Conservation (phyloP, 306 rosid species). For the Gillenia trifoliata region DNA sequence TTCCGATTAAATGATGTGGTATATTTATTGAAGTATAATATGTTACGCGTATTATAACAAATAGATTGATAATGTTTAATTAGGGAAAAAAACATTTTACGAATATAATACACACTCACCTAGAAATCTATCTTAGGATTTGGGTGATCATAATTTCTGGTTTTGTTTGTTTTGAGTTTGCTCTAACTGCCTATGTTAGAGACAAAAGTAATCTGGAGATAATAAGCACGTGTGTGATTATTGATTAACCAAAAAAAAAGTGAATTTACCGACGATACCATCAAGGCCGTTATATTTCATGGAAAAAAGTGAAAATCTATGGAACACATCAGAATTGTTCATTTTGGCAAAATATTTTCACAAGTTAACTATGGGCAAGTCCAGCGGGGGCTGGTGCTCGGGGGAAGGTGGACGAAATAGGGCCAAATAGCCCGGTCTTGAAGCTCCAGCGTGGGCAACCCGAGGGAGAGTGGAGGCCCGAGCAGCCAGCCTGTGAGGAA, state of each 20-base stretch:
- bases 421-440: too few relatives aligned
- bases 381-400: too few relatives aligned
- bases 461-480: too few relatives aligned
- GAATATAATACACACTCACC: background rate
- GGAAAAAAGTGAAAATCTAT: background rate
- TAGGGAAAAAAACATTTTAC: too few relatives aligned
- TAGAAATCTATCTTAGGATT: background rate
- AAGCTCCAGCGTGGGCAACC: too few relatives aligned
- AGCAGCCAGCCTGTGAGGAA: too few relatives aligned
- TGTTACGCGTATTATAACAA: too few relatives aligned
- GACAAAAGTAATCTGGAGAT: conserved; percentile 6
- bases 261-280: conserved; percentile 5
- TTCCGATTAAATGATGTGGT: too few relatives aligned
- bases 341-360: background rate
- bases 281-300: conserved; percentile 14
- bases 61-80: too few relatives aligned
- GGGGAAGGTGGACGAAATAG: too few relatives aligned
- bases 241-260: background rate
- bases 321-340: background rate
- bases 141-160: background rate
- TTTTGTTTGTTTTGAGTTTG: background rate
- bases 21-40: too few relatives aligned
- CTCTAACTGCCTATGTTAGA: background rate
- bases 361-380: too few relatives aligned
- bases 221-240: conserved; percentile 8